These are phyloP conservation scores for Colletotrichum liaoningense DNA, from an alignment of 2,329 filamentous ascomycete genomes.

Conservation along the genomic window DNA sequence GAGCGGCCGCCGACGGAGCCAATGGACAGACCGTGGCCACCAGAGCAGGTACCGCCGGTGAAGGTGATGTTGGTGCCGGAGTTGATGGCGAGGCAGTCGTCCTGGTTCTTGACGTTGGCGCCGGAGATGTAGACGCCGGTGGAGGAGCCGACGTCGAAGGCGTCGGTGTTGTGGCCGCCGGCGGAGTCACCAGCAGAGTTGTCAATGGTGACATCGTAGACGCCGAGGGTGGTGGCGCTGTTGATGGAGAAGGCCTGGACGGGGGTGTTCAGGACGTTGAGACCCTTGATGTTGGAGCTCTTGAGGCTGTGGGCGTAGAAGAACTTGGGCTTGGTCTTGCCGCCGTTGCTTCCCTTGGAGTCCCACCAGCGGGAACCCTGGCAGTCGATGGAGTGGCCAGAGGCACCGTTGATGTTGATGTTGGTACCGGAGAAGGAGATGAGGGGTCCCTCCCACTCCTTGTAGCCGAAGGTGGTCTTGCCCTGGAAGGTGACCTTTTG, in stretches of 20 bases:
- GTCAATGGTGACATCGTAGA: conserved; percentile 51
- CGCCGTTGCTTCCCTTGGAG: conserved; percentile 67
- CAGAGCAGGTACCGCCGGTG: conserved; percentile 55
- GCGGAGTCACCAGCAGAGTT: conserved; percentile 50
- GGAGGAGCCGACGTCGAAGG: conserved; percentile 66
- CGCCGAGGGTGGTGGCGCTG: conserved; percentile 45
- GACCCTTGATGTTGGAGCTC: conserved; percentile 49
- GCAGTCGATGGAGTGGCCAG: conserved; percentile 65
- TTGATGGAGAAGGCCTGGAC: conserved; percentile 56
- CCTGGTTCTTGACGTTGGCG: conserved; percentile 69
- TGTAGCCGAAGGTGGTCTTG: conserved; percentile 74
- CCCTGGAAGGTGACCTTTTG: conserved; percentile 69
- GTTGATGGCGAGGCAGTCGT: conserved; percentile 71
- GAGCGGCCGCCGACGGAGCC: conserved; percentile 58
- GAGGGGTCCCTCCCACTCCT: conserved; percentile 74
- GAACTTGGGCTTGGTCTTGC: conserved; percentile 73
- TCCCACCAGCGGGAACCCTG: conserved; percentile 72
- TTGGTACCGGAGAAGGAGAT: conserved; percentile 69
- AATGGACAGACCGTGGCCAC: conserved; percentile 56
- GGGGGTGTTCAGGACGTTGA: conserved; percentile 55
- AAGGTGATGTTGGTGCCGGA: conserved; percentile 62
- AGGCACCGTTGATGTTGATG: conserved; percentile 64
- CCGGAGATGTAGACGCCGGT: conserved; percentile 61
- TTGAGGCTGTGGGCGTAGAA: conserved; percentile 59
- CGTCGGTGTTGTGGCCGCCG: conserved; percentile 66